phyloP scores from a whole-genome alignment of 768 basidiomycete genomes.

The Trametes gibbosa region DNA sequence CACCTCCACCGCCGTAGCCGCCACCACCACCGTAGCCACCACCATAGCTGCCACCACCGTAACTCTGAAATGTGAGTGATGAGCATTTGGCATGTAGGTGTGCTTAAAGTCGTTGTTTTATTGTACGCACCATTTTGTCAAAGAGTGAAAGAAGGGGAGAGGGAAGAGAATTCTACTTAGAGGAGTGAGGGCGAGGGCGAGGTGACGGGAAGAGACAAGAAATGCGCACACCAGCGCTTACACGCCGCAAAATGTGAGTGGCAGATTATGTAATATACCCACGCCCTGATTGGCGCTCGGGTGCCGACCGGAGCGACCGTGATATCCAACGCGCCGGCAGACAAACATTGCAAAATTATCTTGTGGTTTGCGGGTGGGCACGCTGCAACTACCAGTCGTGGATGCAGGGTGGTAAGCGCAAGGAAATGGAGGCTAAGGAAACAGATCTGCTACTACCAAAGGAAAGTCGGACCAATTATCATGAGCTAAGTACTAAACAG shows the following conservation, averaged over 20 bases:
- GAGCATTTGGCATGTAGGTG: background rate
- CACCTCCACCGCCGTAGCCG: constrained; percentile 40
- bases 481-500: constrained; percentile 14
- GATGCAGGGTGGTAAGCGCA: background rate
- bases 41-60: constrained; percentile 33
- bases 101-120: background rate
- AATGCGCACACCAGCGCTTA: constrained; percentile 1
- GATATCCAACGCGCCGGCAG: background rate
- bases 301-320: background rate
- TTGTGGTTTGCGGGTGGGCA: no score
- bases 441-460: background rate
- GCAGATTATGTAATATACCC: constrained; percentile 7
- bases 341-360: no score
- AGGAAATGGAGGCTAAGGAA: background rate
- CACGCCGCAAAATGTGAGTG: background rate
- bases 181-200: background rate
- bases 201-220: constrained; percentile 11
- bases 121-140: constrained; percentile 25
- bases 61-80: constrained; percentile 15
- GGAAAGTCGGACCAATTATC: constrained; percentile 5
- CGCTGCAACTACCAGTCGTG: no score
- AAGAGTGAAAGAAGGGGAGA: constrained; percentile 9
- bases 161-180: constrained; percentile 10
- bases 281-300: constrained; percentile 8
- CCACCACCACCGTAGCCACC: constrained; percentile 34